Percentiles rank a stretch among this genome's conserved stretches.
These are phyloP conservation scores for Warburgia ugandensis DNA, from an alignment of 164 flowering plant species.

Conservation along the genomic window DNA sequence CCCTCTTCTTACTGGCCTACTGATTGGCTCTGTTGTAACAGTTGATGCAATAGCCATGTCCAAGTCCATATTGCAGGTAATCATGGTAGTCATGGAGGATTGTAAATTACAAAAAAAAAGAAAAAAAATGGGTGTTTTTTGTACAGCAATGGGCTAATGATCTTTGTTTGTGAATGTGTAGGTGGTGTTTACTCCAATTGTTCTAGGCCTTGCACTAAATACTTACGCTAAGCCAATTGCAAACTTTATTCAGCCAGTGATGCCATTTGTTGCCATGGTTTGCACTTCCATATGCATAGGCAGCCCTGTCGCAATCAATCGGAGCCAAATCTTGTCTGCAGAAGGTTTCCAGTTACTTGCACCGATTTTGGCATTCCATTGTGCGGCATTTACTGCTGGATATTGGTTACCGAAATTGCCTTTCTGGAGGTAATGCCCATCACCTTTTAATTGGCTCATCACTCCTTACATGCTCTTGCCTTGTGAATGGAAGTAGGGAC, in stretches of 20 bases:
- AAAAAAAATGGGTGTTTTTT: background rate
- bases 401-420: conserved; percentile 84
- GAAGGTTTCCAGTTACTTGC: conserved; percentile 67
- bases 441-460: background rate
- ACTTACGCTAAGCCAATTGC: conserved; percentile 88
- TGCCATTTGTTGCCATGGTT: conserved; percentile 94
- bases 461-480: no score
- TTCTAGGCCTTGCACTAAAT: conserved; percentile 73
- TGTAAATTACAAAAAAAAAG: background rate
- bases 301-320: conserved; percentile 90
- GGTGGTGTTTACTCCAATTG: conserved; percentile 86
- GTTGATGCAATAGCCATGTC: conserved; percentile 94
- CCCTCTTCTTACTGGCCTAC: conserved; percentile 78
- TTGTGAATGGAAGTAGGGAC: no score
- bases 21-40: conserved; percentile 89
- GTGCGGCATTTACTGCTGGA: conserved; percentile 56
- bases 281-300: conserved; percentile 95
- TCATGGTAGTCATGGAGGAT: background rate
- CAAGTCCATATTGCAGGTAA: conserved; percentile 92
- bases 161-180: conserved; percentile 18
- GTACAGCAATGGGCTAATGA: conserved; percentile 1
- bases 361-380: conserved; percentile 79
- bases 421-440: conserved; percentile 46
- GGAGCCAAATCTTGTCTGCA: conserved; percentile 56
- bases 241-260: conserved; percentile 54